A percentile compares a stretch with the other conserved stretches of the same genome.
Conservation (phyloP, 1,284 basidiomycete genomes). For the Sporisorium sorghi region DNA sequence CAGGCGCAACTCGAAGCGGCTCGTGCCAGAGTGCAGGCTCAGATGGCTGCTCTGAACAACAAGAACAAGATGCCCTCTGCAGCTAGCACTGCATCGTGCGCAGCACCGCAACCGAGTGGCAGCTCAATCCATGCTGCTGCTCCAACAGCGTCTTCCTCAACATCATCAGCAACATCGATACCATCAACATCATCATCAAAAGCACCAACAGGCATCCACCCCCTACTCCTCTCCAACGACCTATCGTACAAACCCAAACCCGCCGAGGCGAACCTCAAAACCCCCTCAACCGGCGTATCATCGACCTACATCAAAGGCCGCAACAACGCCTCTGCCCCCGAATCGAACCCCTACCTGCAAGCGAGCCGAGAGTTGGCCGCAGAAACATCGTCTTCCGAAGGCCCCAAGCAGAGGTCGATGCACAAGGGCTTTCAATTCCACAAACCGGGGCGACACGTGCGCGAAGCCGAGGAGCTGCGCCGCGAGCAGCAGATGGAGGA, state of each 20-base stretch:
- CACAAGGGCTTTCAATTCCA: slow-evolving; percentile 63
- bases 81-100: background rate
- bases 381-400: slow-evolving; percentile 9
- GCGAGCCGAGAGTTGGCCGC: slow-evolving; percentile 20
- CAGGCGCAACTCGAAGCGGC: slow-evolving; percentile 59
- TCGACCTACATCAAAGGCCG: slow-evolving; percentile 23
- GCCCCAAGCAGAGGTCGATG: slow-evolving; percentile 55
- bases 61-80: slow-evolving; percentile 13
- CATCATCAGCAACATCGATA: background rate
- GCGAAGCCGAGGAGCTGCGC: slow-evolving; percentile 62
- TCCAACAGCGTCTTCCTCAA: slow-evolving; percentile 2
- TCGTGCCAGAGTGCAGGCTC: slow-evolving; percentile 46
- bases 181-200: slow-evolving; percentile 16
- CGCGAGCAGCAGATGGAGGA: slow-evolving; percentile 81
- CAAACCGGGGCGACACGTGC: slow-evolving; percentile 62
- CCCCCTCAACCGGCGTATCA: background rate
- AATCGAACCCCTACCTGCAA: slow-evolving; percentile 61
- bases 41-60: slow-evolving; percentile 33
- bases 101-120: slow-evolving; percentile 1
- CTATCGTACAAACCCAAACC: slow-evolving; percentile 14
- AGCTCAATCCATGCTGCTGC: background rate
- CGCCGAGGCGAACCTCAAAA: background rate
- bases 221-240: slow-evolving; percentile 46
- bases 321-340: slow-evolving; percentile 7
- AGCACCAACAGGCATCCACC: slow-evolving; percentile 59